Base-by-base conservation (phyloP, 306 rosid genomes). In the Hippophae gyantsensis region DNA sequence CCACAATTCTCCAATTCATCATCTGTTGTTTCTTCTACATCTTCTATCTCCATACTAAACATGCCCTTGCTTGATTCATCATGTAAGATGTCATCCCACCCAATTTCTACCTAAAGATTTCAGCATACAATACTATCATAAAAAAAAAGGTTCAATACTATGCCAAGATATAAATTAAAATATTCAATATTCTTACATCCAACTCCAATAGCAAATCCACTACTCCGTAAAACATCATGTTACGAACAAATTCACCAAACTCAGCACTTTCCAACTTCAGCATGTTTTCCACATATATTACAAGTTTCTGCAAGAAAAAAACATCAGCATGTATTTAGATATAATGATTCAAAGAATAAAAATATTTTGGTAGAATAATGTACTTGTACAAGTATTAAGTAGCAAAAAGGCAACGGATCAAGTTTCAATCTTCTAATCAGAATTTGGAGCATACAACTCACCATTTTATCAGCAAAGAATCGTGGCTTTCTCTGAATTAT, bases 221-320 rank as follows among this genome's bases (percentile, higher is more conserved):
- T 65, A 92, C 54, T 0, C 92, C 89, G 2, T 67, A 70, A 62
- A 92, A 82, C 82, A 88, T 82, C 3, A 75, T 76, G 55, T 76
- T 69, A 56, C 96, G 76, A 57, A 88, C 84, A 61, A 72, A 60
- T 72, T 88, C 93, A 38, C 96, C 85, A 73, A 88, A 61, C 55
- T 69, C 61, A 46, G 96, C 84, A 65, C 87, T 69, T 61, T 82
- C 99, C 74, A 92, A 72, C 78, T 38, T 86, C 52, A 92, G 69
- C 99, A 88, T 92, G 82, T 92, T 88, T 79, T 92, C 97, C 49
- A 74, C 86, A 57, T 84, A 92, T 48, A 77, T 52, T 43, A 82
- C 80, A 63, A 81, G 70, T 75, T 67, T 74, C 97, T 89, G 74
- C 75, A 54, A 48, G 62, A 54, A n/a, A 52, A 60, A 43, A 23